Conservation (phyloP, 2,329 filamentous ascomycete genomes). For the Trichoderma lentiforme region DNA sequence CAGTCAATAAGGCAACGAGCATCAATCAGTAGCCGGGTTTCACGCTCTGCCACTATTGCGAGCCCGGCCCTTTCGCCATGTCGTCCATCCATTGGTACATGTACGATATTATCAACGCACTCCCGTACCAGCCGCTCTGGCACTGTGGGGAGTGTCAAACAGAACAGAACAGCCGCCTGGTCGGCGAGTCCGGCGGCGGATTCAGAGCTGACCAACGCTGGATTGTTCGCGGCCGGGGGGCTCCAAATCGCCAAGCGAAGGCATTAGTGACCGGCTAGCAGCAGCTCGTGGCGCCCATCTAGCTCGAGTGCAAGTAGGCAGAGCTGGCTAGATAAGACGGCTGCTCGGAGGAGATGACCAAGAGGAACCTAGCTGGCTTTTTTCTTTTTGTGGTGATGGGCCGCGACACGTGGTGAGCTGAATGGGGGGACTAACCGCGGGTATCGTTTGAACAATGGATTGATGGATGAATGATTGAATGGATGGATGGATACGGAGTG, state of each 20-base stretch:
- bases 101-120: background rate
- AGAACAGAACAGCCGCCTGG: background rate
- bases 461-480: background rate
- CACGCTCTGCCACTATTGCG: background rate
- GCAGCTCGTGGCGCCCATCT: background rate
- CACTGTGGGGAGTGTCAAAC: background rate
- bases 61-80: background rate
- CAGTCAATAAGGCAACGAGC: background rate
- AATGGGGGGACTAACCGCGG: background rate
- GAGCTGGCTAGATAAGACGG: background rate
- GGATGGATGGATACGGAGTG: background rate
- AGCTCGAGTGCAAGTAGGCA: background rate
- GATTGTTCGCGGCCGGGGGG: background rate
- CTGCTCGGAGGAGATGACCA: background rate
- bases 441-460: background rate
- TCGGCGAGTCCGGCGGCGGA: conserved; percentile 15
- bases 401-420: background rate
- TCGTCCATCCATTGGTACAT: background rate
- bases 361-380: background rate
- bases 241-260: background rate
- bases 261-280: background rate
- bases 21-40: background rate
- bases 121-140: background rate
- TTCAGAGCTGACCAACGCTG: conserved; percentile 11
- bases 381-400: background rate